Evolutionary conservation across 345 rosid species (phyloP).

Genomic region (Brassica rapa): DNA sequence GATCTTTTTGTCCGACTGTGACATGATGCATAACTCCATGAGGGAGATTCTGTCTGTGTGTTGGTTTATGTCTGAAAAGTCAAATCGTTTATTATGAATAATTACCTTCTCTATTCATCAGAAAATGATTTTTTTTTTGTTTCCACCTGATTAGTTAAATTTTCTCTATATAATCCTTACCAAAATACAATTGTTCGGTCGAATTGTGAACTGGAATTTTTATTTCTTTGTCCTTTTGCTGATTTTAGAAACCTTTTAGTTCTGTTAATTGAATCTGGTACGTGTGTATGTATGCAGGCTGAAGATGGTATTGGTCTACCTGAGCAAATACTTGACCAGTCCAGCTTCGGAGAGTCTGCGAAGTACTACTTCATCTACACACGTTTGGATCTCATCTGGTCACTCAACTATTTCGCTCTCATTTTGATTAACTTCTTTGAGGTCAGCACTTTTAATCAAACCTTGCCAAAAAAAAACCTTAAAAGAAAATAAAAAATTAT

Average conservation of each 20-base stretch:
- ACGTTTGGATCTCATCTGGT: conserved; percentile 71
- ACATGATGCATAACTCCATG: neutral
- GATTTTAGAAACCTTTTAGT: neutral
- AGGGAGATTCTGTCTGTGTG: neutral
- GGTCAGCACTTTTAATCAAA: conserved; percentile 45
- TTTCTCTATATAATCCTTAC: neutral
- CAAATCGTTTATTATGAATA: neutral
- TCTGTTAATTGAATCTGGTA: conserved; percentile 3
- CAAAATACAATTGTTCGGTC: neutral
- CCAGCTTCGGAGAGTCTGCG: conserved; percentile 63
- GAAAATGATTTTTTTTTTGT: too few species aligned
- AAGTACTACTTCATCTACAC: conserved; percentile 65
- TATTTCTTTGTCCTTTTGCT: neutral
- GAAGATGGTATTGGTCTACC: conserved; percentile 95
- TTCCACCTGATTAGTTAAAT: neutral
- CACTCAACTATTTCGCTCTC: conserved; percentile 82
- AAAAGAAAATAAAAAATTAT: too few species aligned
- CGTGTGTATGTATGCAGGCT: conserved; percentile 60
- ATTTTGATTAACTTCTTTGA: conserved; percentile 77
- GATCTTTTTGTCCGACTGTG: neutral
- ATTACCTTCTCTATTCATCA: too few species aligned
- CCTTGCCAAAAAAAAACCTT: neutral
- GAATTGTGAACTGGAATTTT: neutral
- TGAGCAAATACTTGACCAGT: conserved; percentile 76
- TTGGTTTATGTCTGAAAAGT: neutral